phyloP scores from a whole-genome alignment of 306 rosid species.

The Rosa persica region DNA sequence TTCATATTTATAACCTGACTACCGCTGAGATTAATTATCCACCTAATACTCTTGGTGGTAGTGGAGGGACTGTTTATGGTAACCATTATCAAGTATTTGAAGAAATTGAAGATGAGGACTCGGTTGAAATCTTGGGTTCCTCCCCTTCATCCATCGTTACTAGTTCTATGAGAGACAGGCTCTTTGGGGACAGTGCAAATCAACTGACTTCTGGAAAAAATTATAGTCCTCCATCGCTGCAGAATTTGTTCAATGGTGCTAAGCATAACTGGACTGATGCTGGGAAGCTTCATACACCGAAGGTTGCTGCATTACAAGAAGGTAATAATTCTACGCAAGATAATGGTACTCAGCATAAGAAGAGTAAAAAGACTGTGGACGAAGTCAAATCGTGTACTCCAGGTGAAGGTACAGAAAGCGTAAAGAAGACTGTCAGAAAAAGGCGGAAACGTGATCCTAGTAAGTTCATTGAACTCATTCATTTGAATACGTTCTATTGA shows the following conservation, averaged over 20 bases:
- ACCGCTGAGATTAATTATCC: constrained; percentile 78
- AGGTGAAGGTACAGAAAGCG: constrained; percentile 40
- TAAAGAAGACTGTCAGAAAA: constrained; percentile 53
- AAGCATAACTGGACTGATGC: constrained; percentile 66
- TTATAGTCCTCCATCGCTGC: constrained; percentile 57
- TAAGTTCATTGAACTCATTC: constrained; percentile 31
- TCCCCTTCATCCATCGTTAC: constrained; percentile 32
- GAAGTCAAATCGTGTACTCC: constrained; percentile 52
- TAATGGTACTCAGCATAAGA: constrained; percentile 67
- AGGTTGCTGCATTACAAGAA: constrained; percentile 33
- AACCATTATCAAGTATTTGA: constrained; percentile 55
- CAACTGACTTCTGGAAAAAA: constrained; percentile 40
- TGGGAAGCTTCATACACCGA: constrained; percentile 46
- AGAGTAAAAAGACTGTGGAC: constrained; percentile 62
- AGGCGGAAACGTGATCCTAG: constrained; percentile 66
- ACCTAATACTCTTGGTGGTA: constrained; percentile 37
- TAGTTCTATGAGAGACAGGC: constrained; percentile 47
- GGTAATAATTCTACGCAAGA: constrained; percentile 51
- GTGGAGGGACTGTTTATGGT: constrained; percentile 46
- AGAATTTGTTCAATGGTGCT: constrained; percentile 78
- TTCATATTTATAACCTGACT: constrained; percentile 61
- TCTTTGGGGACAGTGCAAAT: constrained; percentile 42
- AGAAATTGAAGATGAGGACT: constrained; percentile 84
- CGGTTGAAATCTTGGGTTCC: constrained; percentile 44
- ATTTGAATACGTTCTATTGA: background rate